Evolutionary conservation across 805 yeast species (phyloP), one percentile per base, ranked within the genome.

Genomic region (Pichia insulana): DNA sequence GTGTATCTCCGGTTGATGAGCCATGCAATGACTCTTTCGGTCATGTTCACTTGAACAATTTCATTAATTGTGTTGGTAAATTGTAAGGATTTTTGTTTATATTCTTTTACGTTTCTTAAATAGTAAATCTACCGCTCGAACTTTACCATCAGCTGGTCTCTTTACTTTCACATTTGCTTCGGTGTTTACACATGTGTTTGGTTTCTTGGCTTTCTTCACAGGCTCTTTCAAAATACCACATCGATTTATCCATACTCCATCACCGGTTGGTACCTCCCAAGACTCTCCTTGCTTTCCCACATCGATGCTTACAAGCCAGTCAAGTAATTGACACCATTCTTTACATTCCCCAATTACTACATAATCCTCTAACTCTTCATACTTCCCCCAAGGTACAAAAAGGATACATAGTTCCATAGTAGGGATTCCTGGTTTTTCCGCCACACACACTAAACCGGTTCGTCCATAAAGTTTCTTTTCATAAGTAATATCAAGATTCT

Each of bases 1-100:
- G 73, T 65, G 74, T 69, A 69, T 69, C 74, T 69, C 74, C 74
- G 73, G 59, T 60, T 65, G 69, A 67, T 60, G 73, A 69, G 65
- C 59, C 31, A 46, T 15, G 51, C 63, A 28, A 22, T 68, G 74
- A 68, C 56, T 66, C 71, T 63, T 54, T 67, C 73, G 74, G 74
- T 69, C 74, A 69, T 69, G 49, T 62, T 63, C 73, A 68, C 70
- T 68, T 56, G 57, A 40, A 69, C 70, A 67, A 60, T 26, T 16
- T 22, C 25, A 22, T 22, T 22, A 6, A 22, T 6, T 22, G 25
- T 22, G 5, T 22, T 22, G n/a, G n/a, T n/a, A 22, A 5, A 5
- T 22, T 6, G 25, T 22, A 18, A n/a, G 7, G 16, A 13, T 28
- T 6, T 25, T 39, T 28, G 12, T 27, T 17, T 12, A 40, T 13